A percentile compares a stretch with the other conserved stretches of the same genome.
These are phyloP conservation scores for Deinandra increscens DNA, from an alignment of 129 eudicot species.

Conservation along the genomic window DNA sequence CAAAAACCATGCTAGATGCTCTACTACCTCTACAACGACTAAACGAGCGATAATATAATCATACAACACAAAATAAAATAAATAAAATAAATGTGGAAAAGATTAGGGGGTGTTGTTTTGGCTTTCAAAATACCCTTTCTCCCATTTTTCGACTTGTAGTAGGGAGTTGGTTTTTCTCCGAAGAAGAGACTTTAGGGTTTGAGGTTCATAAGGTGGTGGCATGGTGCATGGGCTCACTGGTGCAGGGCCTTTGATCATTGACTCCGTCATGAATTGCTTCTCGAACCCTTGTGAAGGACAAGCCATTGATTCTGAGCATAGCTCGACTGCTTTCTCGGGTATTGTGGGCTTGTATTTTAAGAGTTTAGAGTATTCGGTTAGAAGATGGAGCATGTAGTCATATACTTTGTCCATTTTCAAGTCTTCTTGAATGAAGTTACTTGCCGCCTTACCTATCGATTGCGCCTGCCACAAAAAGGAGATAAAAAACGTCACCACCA, in stretches of 20 bases:
- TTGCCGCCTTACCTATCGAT: slow-evolving; percentile 74
- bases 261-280: slow-evolving; percentile 67
- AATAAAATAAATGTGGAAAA: not conserved
- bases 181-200: slow-evolving; percentile 31
- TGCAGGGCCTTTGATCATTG: slow-evolving; percentile 63
- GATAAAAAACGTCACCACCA: slow-evolving; percentile 1
- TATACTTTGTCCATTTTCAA: slow-evolving; percentile 74
- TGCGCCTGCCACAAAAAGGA: slow-evolving; percentile 58
- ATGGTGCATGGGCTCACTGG: slow-evolving; percentile 49
- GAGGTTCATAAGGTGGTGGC: slow-evolving; percentile 67
- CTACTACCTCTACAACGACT: slow-evolving; percentile 23
- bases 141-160: slow-evolving; percentile 62
- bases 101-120: slow-evolving; percentile 30
- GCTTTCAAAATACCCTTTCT: slow-evolving; percentile 48
- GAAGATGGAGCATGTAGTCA: slow-evolving; percentile 89
- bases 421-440: slow-evolving; percentile 69
- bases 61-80: slow-evolving; percentile 22
- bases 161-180: slow-evolving; percentile 40
- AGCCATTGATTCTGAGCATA: slow-evolving; percentile 79
- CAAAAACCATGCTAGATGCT: slow-evolving; percentile 12
- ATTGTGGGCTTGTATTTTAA: slow-evolving; percentile 69
- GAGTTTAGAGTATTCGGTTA: slow-evolving; percentile 76
- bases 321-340: slow-evolving; percentile 60
- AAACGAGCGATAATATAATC: slow-evolving; percentile 9
- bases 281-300: slow-evolving; percentile 57